Conservation (phyloP, 495 filamentous ascomycete genomes). For the Neurospora discreta region DNA sequence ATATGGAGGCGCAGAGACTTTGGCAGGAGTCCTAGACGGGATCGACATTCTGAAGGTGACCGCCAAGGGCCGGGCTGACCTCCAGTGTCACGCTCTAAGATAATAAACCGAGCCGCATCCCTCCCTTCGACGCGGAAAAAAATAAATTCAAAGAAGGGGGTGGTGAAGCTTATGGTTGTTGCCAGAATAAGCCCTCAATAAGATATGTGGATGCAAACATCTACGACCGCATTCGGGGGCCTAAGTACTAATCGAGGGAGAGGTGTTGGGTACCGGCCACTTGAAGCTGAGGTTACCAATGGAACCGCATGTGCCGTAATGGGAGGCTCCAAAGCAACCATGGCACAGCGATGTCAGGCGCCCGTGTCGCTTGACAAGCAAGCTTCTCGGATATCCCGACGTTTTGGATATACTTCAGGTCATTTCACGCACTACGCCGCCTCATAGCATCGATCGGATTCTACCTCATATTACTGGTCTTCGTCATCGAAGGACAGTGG, state of each 20-base stretch:
- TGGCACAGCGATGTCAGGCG: neutral
- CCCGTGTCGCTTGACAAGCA: neutral
- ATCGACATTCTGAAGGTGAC: neutral
- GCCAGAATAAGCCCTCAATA: neutral
- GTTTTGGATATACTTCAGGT: neutral
- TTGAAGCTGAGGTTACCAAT: neutral
- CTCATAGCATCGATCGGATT: neutral
- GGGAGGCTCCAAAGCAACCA: neutral
- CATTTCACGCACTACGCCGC: neutral
- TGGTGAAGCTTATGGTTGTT: neutral
- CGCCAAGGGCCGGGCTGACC: neutral
- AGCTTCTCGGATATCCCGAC: neutral
- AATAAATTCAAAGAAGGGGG: too few species aligned
- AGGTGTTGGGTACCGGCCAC: neutral
- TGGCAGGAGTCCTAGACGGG: neutral
- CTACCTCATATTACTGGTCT: neutral
- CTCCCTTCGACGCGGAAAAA: neutral
- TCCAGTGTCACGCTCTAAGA: neutral
- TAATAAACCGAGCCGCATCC: neutral
- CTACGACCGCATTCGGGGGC: neutral
- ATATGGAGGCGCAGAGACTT: neutral
- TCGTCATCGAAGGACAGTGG: neutral
- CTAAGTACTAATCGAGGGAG: neutral
- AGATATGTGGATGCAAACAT: neutral
- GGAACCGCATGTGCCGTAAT: neutral